Base-by-base conservation (phyloP, 306 rosid species). In the Gastrolobium bilobum region DNA sequence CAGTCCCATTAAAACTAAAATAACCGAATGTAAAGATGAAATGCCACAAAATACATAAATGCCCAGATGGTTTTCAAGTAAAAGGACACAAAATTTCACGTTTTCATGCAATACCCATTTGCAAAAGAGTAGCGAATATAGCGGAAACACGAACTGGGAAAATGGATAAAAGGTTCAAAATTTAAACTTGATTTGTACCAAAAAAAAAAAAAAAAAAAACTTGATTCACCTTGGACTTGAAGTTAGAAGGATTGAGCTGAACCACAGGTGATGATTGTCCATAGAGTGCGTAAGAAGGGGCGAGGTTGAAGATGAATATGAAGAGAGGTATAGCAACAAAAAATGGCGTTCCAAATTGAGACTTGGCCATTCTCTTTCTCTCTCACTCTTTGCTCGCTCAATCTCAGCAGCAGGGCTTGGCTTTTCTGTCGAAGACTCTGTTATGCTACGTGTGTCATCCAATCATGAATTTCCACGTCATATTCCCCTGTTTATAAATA, bases 201-300 rank as follows among this genome's bases (percentile, higher is more conserved):
- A n/a, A 20, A 20, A 20, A 20, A 20, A 20, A 71, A n/a, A n/a
- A 20, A 20, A 20, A 20, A 20, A 20, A 71, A 83, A 78, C 35
- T 46, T 50, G 14, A 59, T 62, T 68, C 42, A 93, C 99, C 98
- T 96, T 93, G 75, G 98, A 88, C 92, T 96, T 93, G 91, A 96
- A 96, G 87, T 96, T 96, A 63, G 98, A 84, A 6, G 98, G 87
- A 82, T 89, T 90, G 35, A 96, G 94, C 89, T 93, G 98, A 87
- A 96, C 69, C 64, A 96, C 99, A 3, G 99, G 98, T 37, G 99
- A 85, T 1, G 99, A 96, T 0, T 98, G 56, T 35, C 96, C 99
- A 67, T 96, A 96, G 35, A 96, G 93, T 2, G 99, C 98, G 43
- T 83, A 56, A 58, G 94, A 89, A 73, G 75, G 75, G 37, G 66